Evolutionary conservation across 768 basidiomycete species (phyloP).

Genomic region (Pleurotus tuoliensis): DNA sequence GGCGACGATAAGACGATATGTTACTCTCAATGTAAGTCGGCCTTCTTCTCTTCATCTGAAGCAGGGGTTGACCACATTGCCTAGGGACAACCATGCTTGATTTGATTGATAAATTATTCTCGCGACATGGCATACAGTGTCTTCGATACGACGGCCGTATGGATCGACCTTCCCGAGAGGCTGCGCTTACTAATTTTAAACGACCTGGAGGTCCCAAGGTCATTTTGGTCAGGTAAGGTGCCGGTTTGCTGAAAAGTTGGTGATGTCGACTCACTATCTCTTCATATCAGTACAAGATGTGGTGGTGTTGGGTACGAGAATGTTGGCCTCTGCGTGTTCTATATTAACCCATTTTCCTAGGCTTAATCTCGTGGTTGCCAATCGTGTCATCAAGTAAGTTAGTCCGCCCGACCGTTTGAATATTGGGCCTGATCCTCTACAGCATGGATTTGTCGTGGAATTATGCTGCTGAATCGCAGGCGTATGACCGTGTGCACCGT

Average conservation of each 20-base stretch:
- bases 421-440: not conserved
- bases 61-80: not conserved
- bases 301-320: slow-evolving; percentile 57
- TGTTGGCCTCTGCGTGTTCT: not conserved
- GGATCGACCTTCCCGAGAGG: slow-evolving; percentile 49
- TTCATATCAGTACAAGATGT: slow-evolving; percentile 46
- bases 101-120: slow-evolving; percentile 56
- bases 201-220: slow-evolving; percentile 52
- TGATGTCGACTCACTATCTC: not conserved
- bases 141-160: slow-evolving; percentile 71
- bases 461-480: slow-evolving; percentile 68
- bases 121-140: slow-evolving; percentile 52
- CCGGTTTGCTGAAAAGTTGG: not conserved
- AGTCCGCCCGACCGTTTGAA: not conserved
- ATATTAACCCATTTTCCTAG: slow-evolving; percentile 16
- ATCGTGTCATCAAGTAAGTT: slow-evolving; percentile 64
- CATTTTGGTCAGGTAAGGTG: slow-evolving; percentile 58
- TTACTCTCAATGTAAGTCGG: slow-evolving; percentile 61
- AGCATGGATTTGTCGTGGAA: slow-evolving; percentile 78
- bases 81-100: slow-evolving; percentile 77
- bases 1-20: slow-evolving; percentile 65
- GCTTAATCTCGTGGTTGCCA: slow-evolving; percentile 62
- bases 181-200: slow-evolving; percentile 50
- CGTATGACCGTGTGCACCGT: slow-evolving; percentile 53
- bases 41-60: not conserved